Percentiles rank a stretch among this genome's conserved stretches.
Conservation (phyloP, 139 green algal genomes). For the Closterium sp. region DNA sequence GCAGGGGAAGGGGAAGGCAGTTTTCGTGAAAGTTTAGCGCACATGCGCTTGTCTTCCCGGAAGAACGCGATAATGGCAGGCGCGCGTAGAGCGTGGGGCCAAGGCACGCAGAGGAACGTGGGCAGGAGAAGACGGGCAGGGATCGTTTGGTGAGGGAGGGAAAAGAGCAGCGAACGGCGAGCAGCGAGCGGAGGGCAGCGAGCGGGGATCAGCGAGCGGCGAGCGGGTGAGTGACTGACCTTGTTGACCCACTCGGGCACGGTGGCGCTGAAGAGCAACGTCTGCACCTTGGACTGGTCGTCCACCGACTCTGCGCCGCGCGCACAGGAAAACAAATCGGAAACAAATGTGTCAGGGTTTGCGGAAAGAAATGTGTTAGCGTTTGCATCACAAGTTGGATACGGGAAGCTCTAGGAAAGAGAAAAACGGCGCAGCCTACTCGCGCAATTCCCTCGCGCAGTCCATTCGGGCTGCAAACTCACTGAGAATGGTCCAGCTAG, state of each 20-base stretch:
- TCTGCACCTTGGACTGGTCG: slow-evolving; percentile 76
- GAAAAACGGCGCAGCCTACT: too few species aligned
- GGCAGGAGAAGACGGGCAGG: background rate
- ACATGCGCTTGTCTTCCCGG: too few species aligned
- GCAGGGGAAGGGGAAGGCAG: too few species aligned
- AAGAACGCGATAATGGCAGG: too few species aligned
- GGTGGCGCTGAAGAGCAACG: slow-evolving; percentile 95
- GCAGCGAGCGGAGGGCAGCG: background rate
- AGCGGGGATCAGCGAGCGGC: background rate
- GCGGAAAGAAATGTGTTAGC: too few species aligned
- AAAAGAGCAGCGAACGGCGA: background rate
- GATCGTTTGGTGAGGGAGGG: background rate
- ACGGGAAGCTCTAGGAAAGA: too few species aligned
- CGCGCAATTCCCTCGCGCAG: too few species aligned
- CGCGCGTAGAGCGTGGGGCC: too few species aligned
- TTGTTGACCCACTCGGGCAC: slow-evolving; percentile 92
- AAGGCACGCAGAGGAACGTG: too few species aligned
- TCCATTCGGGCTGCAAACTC: too few species aligned
- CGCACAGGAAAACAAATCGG: background rate
- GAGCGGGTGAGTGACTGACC: slow-evolving; percentile 2
- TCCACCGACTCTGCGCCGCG: slow-evolving; percentile 24
- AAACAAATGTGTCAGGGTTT: too few species aligned
- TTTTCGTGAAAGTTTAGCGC: too few species aligned
- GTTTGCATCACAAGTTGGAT: background rate
- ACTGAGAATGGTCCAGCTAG: background rate